Base-by-base conservation (phyloP, 75 land plant genomes). In the Sequoiadendron giganteum region DNA sequence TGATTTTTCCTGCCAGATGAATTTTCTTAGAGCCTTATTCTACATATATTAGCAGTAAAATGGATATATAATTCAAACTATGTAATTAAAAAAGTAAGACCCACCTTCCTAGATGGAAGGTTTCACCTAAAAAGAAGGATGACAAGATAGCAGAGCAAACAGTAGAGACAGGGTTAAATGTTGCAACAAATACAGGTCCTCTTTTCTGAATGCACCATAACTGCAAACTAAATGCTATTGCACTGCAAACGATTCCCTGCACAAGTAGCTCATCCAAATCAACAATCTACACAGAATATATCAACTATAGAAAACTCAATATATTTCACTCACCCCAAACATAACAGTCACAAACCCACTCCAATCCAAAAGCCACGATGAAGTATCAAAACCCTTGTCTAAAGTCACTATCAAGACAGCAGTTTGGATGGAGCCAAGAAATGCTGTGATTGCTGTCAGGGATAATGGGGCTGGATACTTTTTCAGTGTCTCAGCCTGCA, bases 401-500 rank as follows among this genome's bases (percentile, higher is more conserved):
- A 82, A 15, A 82, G n/a, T 11, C 4, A 3, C n/a, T 25, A 28
- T 28, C 11, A 82, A 49, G 4, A 82, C 32, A 82, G 45, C 48
- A n/a, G 32, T 45, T 82, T 82, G 52, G 54, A 82, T 28, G 84
- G 84, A 82, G 84, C 84, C 84, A 19, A 82, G 84, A 45, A 45
- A 14, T 2, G 32, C 10, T 43, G 84, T 82, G 30, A 82, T 82
- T 47, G 84, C 19, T 82, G 84, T 82, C 11, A 28, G 48, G 34
- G 84, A 47, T 47, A 47, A n/a, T n/a, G 32, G 32, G 52, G 84
- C 54, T 10, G 84, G 84, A 82, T 82, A 82, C 15, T 43, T 82
- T 15, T 82, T 82, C 84, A 82, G n/a, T 82, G 54, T 82, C 30
- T 82, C 34, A 43, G 84, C 84, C 84, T 82, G 84, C 84, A 82